Percentiles rank a stretch among this genome's conserved stretches.
Conservation (phyloP, 345 rosid species). For the Hevea brasiliensis region DNA sequence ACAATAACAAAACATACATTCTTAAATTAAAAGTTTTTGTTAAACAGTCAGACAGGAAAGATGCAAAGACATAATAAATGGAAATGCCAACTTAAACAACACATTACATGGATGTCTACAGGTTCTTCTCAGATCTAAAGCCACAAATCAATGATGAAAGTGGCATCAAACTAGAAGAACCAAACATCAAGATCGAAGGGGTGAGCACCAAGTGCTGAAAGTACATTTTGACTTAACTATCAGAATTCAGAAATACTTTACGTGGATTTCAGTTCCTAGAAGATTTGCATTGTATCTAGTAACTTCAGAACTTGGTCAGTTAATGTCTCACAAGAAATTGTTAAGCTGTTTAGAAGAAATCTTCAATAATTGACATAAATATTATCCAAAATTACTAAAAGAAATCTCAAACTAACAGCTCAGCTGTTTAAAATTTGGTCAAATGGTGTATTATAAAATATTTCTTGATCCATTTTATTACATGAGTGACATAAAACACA, state of each 20-base stretch:
- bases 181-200: conserved; percentile 71
- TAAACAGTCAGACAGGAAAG: no score
- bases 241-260: conserved; percentile 50
- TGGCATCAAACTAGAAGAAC: conserved; percentile 65
- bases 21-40: no score
- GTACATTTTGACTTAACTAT: conserved; percentile 27
- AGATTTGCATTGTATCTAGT: conserved; percentile 75
- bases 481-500: no score
- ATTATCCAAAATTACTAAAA: conserved; percentile 25
- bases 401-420: no score
- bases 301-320: conserved; percentile 85
- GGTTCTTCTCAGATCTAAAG: conserved; percentile 71
- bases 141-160: conserved; percentile 50
- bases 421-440: no score
- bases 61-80: conserved; percentile 21
- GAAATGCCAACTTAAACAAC: conserved; percentile 24
- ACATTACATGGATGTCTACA: conserved; percentile 63
- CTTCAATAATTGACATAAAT: conserved; percentile 27
- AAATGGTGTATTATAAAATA: no score
- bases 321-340: conserved; percentile 60
- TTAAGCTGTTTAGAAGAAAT: conserved; percentile 48
- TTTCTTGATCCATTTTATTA: no score
- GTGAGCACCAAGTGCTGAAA: conserved; percentile 73
- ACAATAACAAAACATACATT: no score
- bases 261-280: conserved; percentile 52